Evolutionary conservation across 495 filamentous ascomycete genomes (phyloP).

Genomic region (Aspergillus homomorphus): DNA sequence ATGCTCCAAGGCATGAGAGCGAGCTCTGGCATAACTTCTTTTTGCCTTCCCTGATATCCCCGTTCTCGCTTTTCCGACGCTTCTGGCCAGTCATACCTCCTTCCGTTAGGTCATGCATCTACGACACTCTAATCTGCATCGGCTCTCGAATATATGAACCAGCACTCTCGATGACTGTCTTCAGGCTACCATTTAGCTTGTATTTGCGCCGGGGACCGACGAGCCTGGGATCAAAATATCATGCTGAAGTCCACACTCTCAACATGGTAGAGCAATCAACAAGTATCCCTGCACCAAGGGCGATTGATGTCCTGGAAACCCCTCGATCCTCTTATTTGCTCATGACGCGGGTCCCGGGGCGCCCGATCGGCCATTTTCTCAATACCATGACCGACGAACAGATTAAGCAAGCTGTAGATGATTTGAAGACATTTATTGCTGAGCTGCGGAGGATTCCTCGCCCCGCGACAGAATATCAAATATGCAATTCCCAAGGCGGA

Average conservation of each 20-base stretch:
- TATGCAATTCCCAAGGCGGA: slow-evolving; percentile 3
- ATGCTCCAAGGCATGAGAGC: no score
- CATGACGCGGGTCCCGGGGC: slow-evolving; percentile 3
- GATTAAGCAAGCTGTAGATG: slow-evolving; percentile 4
- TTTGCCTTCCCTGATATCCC: background rate
- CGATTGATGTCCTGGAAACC: slow-evolving; percentile 1
- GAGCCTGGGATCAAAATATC: background rate
- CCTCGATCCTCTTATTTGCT: background rate
- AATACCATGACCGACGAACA: slow-evolving; percentile 4
- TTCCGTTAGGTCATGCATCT: background rate
- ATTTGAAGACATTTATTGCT: background rate
- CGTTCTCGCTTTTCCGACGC: background rate
- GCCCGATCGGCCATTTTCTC: background rate
- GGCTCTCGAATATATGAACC: background rate
- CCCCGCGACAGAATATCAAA: background rate
- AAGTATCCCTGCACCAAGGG: background rate
- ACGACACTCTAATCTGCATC: background rate
- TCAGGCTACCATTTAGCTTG: slow-evolving; percentile 4
- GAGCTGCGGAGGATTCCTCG: background rate
- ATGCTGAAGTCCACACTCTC: slow-evolving; percentile 7
- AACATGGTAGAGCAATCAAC: slow-evolving; percentile 2
- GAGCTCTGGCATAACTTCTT: no score
- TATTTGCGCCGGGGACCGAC: slow-evolving; percentile 1
- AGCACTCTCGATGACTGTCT: slow-evolving; percentile 1
- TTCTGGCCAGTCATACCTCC: background rate